phyloP scores from a whole-genome alignment of 1,284 basidiomycete species.

The Stygiomarasmius scandens region DNA sequence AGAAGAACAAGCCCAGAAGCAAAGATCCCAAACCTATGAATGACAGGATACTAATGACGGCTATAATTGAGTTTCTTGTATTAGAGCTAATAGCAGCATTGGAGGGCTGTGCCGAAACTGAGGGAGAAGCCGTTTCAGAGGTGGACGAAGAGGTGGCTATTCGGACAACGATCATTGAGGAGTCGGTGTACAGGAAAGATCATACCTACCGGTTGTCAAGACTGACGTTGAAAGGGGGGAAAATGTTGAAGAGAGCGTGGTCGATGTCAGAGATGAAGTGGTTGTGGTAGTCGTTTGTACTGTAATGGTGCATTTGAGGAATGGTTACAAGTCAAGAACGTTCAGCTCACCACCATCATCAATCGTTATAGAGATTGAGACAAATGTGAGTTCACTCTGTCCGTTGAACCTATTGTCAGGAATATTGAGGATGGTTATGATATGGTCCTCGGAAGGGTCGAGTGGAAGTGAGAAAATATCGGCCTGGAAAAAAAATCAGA shows the following conservation, averaged over 20 bases:
- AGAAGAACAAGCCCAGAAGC: slow-evolving; percentile 19
- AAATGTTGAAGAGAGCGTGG: background rate
- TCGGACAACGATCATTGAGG: background rate
- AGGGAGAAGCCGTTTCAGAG: slow-evolving; percentile 1
- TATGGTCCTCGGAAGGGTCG: slow-evolving; percentile 29
- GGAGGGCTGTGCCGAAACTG: slow-evolving; percentile 1
- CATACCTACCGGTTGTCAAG: background rate
- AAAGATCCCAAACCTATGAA: slow-evolving; percentile 18
- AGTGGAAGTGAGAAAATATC: slow-evolving; percentile 29
- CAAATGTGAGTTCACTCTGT: slow-evolving; percentile 33
- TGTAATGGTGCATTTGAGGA: background rate
- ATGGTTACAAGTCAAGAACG: background rate
- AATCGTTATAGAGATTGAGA: slow-evolving; percentile 26
- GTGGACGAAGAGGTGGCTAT: background rate
- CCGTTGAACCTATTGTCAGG: slow-evolving; percentile 24
- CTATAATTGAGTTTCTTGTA: slow-evolving; percentile 16
- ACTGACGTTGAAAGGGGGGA: background rate
- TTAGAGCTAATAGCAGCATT: background rate
- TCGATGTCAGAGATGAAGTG: background rate
- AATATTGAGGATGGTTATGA: slow-evolving; percentile 33
- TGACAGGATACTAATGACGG: slow-evolving; percentile 17
- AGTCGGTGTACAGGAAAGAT: too few species aligned
- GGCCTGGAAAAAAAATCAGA: slow-evolving; percentile 14
- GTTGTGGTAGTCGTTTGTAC: background rate
- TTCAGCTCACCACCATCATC: slow-evolving; percentile 14